A percentile compares a stretch with the other conserved stretches of the same genome.
Evolutionary conservation across 768 basidiomycete genomes (phyloP).

Genomic region (Mycena belliarum): DNA sequence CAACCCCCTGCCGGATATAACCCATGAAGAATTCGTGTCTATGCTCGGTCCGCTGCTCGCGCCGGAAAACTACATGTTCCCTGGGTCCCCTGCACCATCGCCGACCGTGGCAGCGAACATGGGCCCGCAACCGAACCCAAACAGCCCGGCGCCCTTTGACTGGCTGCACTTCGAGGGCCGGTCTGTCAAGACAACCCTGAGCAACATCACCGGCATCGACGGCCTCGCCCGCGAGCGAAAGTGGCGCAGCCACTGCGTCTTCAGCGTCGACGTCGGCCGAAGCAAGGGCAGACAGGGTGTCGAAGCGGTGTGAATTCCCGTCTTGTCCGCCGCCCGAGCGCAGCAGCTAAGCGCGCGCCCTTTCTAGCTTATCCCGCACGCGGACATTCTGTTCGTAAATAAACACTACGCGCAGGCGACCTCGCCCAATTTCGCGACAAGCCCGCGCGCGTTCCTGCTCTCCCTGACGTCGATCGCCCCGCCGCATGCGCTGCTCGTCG

Average conservation of each 20-base stretch:
- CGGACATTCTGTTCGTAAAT: slow-evolving; percentile 80
- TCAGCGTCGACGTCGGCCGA: slow-evolving; percentile 78
- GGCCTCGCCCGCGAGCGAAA: slow-evolving; percentile 81
- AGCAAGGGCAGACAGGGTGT: slow-evolving; percentile 69
- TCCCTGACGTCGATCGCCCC: slow-evolving; percentile 68
- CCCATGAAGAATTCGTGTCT: slow-evolving; percentile 84
- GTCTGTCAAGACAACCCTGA: slow-evolving; percentile 75
- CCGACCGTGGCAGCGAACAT: slow-evolving; percentile 28
- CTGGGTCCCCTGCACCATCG: slow-evolving; percentile 35
- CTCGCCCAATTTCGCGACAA: slow-evolving; percentile 57
- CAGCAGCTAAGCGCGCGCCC: slow-evolving; percentile 15
- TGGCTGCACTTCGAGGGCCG: slow-evolving; percentile 88
- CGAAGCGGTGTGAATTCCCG: slow-evolving; percentile 61
- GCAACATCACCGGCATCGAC: slow-evolving; percentile 77
- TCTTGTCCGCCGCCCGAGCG: slow-evolving; percentile 1
- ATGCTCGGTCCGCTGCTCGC: slow-evolving; percentile 79
- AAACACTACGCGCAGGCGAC: slow-evolving; percentile 69
- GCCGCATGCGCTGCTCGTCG: slow-evolving; percentile 78
- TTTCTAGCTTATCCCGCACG: slow-evolving; percentile 76
- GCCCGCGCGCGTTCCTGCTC: slow-evolving; percentile 76
- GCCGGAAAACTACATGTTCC: slow-evolving; percentile 71
- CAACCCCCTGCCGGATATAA: slow-evolving; percentile 84
- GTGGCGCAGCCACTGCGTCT: slow-evolving; percentile 81
- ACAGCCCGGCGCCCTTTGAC: slow-evolving; percentile 78
- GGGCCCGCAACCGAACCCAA: slow-evolving; percentile 35